These are phyloP conservation scores for Phaeolepiota aurea DNA, from an alignment of 768 basidiomycete genomes.

Conservation along the genomic window DNA sequence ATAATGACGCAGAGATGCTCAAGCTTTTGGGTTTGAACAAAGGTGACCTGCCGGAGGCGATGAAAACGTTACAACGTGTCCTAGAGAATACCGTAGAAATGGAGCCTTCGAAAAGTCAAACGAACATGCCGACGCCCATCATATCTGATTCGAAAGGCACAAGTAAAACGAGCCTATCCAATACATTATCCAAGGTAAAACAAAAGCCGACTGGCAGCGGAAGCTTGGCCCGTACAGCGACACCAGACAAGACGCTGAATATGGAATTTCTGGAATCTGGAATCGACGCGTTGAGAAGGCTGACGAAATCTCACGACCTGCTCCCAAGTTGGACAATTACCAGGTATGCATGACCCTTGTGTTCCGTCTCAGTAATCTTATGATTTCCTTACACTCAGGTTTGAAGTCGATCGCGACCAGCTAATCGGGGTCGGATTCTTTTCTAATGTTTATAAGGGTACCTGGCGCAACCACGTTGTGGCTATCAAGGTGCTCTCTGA, in stretches of 20 bases:
- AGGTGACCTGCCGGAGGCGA: conserved; percentile 66
- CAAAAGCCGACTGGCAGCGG: no score
- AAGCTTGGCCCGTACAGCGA: no score
- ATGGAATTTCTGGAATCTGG: conserved; percentile 60
- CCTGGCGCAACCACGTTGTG: conserved; percentile 54
- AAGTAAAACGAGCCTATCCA: no score
- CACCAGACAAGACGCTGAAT: conserved; percentile 39
- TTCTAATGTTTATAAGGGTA: conserved; percentile 64
- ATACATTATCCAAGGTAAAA: no score
- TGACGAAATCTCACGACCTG: conserved; percentile 31
- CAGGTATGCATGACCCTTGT: conserved; percentile 21
- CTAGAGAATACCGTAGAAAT: conserved; percentile 27
- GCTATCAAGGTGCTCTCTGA: conserved; percentile 66
- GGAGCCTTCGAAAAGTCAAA: no score
- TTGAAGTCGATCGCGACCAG: conserved; percentile 59
- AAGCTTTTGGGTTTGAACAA: conserved; percentile 46
- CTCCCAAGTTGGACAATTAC: conserved; percentile 72
- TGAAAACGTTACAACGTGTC: conserved; percentile 65
- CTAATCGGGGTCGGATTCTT: conserved; percentile 66
- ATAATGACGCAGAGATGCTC: conserved; percentile 53
- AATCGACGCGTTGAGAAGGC: conserved; percentile 55
- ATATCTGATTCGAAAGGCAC: no score
- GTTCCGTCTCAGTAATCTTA: background rate
- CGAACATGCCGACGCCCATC: no score
- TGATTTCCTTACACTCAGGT: conserved; percentile 23